phyloP scores from a whole-genome alignment of 208 protist species.

The Endotrypanum monterogeii region DNA sequence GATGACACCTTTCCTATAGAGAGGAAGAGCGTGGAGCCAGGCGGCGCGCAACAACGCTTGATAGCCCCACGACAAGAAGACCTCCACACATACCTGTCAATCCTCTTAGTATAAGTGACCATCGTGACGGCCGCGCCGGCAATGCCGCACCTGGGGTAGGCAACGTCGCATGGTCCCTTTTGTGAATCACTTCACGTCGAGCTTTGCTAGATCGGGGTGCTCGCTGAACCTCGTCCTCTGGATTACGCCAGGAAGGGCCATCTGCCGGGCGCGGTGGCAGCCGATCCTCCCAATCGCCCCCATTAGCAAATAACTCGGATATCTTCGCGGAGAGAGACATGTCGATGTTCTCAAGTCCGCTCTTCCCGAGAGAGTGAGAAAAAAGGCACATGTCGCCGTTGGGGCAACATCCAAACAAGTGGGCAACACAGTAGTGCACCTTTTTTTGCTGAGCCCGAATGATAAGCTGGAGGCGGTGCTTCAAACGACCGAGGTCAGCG shows the following conservation, averaged over 20 bases:
- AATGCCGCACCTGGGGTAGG: neutral
- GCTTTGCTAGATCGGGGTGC: slow-evolving; percentile 41
- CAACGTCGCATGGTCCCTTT: neutral
- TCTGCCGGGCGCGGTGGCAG: slow-evolving; percentile 61
- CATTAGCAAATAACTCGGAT: slow-evolving; percentile 64
- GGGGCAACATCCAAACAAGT: slow-evolving; percentile 79
- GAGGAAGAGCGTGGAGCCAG: neutral
- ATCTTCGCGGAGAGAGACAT: slow-evolving; percentile 68
- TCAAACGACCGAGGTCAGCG: slow-evolving; percentile 54
- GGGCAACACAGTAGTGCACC: slow-evolving; percentile 71
- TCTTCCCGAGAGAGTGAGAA: slow-evolving; percentile 64
- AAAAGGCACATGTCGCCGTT: slow-evolving; percentile 80
- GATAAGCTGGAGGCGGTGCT: slow-evolving; percentile 73
- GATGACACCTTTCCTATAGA: neutral
- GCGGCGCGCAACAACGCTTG: slow-evolving; percentile 16
- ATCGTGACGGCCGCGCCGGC: slow-evolving; percentile 5
- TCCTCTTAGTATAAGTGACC: slow-evolving; percentile 21
- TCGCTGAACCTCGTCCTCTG: slow-evolving; percentile 48
- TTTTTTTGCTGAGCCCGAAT: slow-evolving; percentile 53
- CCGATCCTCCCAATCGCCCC: slow-evolving; percentile 71
- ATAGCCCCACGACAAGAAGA: slow-evolving; percentile 20
- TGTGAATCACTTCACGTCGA: slow-evolving; percentile 16
- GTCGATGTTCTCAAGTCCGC: slow-evolving; percentile 33
- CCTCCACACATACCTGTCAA: slow-evolving; percentile 30
- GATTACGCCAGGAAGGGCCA: slow-evolving; percentile 81